A percentile compares a stretch with the other conserved stretches of the same genome.
phyloP scores from a whole-genome alignment of 1,284 basidiomycete genomes.

The Hortiboletus rubellus region DNA sequence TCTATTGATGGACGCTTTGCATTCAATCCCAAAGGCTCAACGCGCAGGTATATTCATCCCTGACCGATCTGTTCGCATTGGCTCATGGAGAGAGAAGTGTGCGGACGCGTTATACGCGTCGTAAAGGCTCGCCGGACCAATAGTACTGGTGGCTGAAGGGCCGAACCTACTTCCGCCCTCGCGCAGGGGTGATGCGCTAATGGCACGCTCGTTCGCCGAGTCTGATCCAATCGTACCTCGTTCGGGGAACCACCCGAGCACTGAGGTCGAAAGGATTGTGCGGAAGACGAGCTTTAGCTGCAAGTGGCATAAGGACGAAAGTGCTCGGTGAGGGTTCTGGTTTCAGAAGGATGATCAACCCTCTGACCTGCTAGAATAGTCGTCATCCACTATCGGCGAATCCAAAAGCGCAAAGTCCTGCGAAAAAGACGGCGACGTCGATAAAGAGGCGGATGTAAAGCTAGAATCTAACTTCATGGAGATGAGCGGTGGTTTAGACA shows the following conservation, averaged over 20 bases:
- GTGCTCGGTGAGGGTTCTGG: not conserved
- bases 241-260: not conserved
- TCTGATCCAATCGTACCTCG: not conserved
- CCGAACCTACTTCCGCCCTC: not conserved
- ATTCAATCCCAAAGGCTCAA: not conserved
- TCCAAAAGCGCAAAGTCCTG: not conserved
- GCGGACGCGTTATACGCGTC: not conserved
- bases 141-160: not conserved
- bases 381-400: not conserved
- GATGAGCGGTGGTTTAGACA: not conserved
- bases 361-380: not conserved
- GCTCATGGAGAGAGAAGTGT: not conserved
- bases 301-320: not conserved
- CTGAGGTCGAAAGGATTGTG: not conserved
- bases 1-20: not conserved
- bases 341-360: not conserved
- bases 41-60: not conserved
- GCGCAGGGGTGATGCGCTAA: not conserved
- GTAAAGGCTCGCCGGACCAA: not conserved
- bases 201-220: not conserved
- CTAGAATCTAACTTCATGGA: not conserved
- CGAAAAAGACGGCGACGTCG: not conserved
- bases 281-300: not conserved
- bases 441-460: constrained; percentile 3
- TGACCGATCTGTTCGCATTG: not conserved